These are phyloP conservation scores for Boletus smithii DNA, from an alignment of 1,284 basidiomycete species.

Conservation along the genomic window DNA sequence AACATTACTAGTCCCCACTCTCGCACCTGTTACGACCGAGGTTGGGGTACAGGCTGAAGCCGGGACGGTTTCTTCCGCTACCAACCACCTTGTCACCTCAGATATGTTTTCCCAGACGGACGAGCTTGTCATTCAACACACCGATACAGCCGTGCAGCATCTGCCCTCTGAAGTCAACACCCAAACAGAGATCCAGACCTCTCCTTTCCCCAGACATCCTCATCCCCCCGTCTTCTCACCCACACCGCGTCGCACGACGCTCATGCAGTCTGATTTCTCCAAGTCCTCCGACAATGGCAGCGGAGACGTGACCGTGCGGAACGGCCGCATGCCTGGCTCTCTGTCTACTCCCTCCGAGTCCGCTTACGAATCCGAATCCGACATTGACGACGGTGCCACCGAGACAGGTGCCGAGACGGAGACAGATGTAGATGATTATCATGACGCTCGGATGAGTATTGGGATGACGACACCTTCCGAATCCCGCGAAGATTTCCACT, in stretches of 20 bases:
- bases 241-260: conserved; percentile 40
- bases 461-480: conserved; percentile 59
- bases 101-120: conserved; percentile 54
- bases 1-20: conserved; percentile 27
- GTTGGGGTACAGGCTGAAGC: conserved; percentile 35
- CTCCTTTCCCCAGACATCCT: conserved; percentile 13
- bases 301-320: conserved; percentile 42
- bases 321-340: conserved; percentile 34
- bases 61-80: conserved; percentile 20
- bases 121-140: conserved; percentile 29
- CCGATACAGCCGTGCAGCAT: conserved; percentile 45
- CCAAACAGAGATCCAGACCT: conserved; percentile 43
- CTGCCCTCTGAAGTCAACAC: conserved; percentile 22
- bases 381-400: conserved; percentile 49
- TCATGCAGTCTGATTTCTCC: conserved; percentile 44
- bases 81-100: conserved; percentile 14
- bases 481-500: conserved; percentile 71
- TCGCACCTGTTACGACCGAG: conserved; percentile 33
- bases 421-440: conserved; percentile 74
- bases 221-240: conserved; percentile 24
- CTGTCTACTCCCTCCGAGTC: conserved; percentile 23
- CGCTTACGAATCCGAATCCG: conserved; percentile 39
- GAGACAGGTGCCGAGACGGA: conserved; percentile 66
- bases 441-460: conserved; percentile 77
- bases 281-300: conserved; percentile 38